These are phyloP conservation scores for Teunomyces panamensis DNA, from an alignment of 805 yeast genomes.

Conservation along the genomic window DNA sequence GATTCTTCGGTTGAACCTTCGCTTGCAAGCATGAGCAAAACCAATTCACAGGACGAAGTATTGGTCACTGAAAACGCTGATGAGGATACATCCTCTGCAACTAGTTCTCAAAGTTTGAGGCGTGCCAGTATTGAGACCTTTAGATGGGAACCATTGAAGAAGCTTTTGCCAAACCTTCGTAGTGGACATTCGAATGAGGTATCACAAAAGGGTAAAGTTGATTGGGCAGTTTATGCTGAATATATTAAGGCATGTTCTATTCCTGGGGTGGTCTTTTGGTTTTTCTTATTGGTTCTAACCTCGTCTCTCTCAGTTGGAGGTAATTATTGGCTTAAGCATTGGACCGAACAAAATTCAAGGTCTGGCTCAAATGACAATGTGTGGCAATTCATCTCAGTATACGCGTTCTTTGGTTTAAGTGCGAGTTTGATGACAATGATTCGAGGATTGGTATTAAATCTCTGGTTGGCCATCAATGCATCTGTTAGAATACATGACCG, in stretches of 20 bases:
- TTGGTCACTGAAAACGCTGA: neutral
- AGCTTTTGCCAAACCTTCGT: constrained; percentile 25
- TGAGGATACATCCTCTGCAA: neutral
- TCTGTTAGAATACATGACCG: constrained; percentile 22
- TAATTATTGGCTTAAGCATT: constrained; percentile 22
- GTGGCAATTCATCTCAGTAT: constrained; percentile 16
- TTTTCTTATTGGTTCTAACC: constrained; percentile 22
- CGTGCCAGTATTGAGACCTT: constrained; percentile 55
- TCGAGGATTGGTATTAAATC: constrained; percentile 17
- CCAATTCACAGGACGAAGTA: neutral
- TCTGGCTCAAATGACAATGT: constrained; percentile 17
- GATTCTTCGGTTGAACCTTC: constrained; percentile 7
- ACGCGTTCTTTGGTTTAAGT: constrained; percentile 15
- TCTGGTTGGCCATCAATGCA: constrained; percentile 21
- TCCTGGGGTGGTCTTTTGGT: constrained; percentile 44
- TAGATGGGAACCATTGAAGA: constrained; percentile 35
- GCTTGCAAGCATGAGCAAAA: constrained; percentile 7
- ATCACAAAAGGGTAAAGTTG: constrained; percentile 19
- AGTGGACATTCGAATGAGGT: constrained; percentile 37
- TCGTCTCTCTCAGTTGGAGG: constrained; percentile 14
- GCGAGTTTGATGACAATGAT: constrained; percentile 13
- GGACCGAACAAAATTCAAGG: constrained; percentile 22
- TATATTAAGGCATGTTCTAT: constrained; percentile 33
- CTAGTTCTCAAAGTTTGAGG: constrained; percentile 3
- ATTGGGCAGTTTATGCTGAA: constrained; percentile 21